Base-by-base conservation (phyloP, 768 basidiomycete genomes). In the Tephrocybe sp. region DNA sequence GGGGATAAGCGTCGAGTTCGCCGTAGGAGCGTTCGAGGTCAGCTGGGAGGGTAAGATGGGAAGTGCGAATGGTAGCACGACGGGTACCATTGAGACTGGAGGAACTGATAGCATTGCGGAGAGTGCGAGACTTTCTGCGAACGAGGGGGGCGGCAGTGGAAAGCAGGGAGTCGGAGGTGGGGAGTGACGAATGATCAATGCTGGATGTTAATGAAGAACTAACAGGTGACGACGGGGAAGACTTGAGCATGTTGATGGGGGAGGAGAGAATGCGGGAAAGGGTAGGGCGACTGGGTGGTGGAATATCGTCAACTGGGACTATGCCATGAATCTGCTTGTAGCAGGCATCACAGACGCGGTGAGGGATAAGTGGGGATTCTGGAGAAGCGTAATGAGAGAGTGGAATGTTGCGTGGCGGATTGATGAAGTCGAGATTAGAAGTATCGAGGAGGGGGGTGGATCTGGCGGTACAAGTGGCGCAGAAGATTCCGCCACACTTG, bases 401-500 rank as follows among this genome's bases (percentile, higher is more conserved):
- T 2, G 87, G 77, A n/a, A 78, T 70, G 60, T 80, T 78, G 53
- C 82, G 78, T 1, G 89, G 89, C 1, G 89, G 89, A 39, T 85
- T 73, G 41, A 89, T 68, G 66, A 92, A 89, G 45, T 72, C 63
- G 35, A 92, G 82, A 48, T 76, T 75, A 8, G 87, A 79, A n/a
- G 85, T 79, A 62, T 91, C 89, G 48, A 91, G 77, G 4, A 91
- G 80, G 11, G 78, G 70, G 0, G 85, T 89, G 5, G 72, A 62
- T 48, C 78, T 78, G 5, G 77, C 69, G 1, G 83, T 78, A 64
- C 89, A 91, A 5, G 75, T 65, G 42, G 66, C 65, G 68, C 89
- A 92, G 64, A 83, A 90, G 26, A 91, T 71, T 55, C 87, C 87
- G 44, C 89, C 89, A 57, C 89, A 91, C 64, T 90, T 91, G 65